Evolutionary conservation across 352 stramenopile genomes (phyloP), one percentile per base, ranked within the genome.

Genomic region (Pythium dissotocum): DNA sequence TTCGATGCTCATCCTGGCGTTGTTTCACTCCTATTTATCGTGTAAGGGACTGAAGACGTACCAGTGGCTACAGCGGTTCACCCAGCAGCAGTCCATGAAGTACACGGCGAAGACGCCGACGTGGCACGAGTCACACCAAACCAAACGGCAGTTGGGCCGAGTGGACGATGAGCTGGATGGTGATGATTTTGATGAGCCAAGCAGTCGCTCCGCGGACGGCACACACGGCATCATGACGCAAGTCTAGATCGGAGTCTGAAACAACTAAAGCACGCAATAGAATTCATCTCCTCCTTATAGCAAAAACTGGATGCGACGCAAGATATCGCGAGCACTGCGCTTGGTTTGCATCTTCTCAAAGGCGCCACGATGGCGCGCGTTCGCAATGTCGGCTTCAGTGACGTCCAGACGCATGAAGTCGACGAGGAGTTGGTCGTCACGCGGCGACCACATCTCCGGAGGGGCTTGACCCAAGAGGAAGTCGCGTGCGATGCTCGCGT

Each of bases 21-120:
- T 38, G 35, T 93, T 93, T 61, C 83, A 93, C 65, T 40, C 80
- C n/a, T 91, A 89, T 61, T 73, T 93, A 30, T 78, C 67, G 24
- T 76, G 72, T 55, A 76, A 69, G 10, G 79, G 77, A 9, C 38
- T 89, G 44, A 73, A 67, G 33, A 91, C 83, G 10, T 77, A 89
- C 65, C 81, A 87, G 67, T 89, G 78, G 63, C 70, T 91, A n/a
- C 77, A 81, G 52, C 70, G 79, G 30, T 72, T 60, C 33, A 46
- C 54, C 30, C 51, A 71, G 28, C 46, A 74, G 13, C 63, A 16
- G 9, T 44, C 65, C 10, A 36, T 54, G 12, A 54, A 61, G n/a
- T 67, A 61, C 30, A 48, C 65, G 5, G 60, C 67, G 10, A 67
- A 65, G 61, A 67, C 67, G 9, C 67, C 60, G 1, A 65, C 54